Evolutionary conservation across 2,329 filamentous ascomycete genomes (phyloP).

Genomic region (Aspergillus luchuensis): DNA sequence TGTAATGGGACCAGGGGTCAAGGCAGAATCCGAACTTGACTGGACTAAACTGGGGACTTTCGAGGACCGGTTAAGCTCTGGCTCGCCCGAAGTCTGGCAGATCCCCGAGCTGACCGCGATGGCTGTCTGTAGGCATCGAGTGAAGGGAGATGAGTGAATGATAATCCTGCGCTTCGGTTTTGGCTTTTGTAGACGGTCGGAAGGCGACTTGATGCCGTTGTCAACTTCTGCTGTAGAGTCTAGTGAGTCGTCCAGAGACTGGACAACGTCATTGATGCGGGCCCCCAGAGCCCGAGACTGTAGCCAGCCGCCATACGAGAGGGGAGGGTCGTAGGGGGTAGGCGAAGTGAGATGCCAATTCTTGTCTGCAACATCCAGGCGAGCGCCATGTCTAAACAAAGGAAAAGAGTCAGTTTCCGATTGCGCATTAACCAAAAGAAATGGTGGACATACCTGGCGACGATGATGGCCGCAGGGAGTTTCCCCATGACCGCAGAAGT

Average conservation of each 20-base stretch:
- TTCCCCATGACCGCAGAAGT: slow-evolving; percentile 35
- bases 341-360: slow-evolving; percentile 92
- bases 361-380: slow-evolving; percentile 91
- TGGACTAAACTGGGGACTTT: neutral
- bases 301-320: slow-evolving; percentile 92
- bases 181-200: slow-evolving; percentile 13
- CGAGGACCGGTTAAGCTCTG: slow-evolving; percentile 17
- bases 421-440: neutral
- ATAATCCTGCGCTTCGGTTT: slow-evolving; percentile 72
- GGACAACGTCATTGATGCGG: slow-evolving; percentile 75
- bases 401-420: neutral
- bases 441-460: slow-evolving; percentile 40
- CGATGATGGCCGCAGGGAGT: slow-evolving; percentile 45
- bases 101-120: slow-evolving; percentile 85
- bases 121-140: slow-evolving; percentile 90
- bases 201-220: slow-evolving; percentile 7
- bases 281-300: slow-evolving; percentile 80
- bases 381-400: slow-evolving; percentile 80
- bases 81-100: slow-evolving; percentile 46
- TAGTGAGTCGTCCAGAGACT: slow-evolving; percentile 46
- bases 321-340: slow-evolving; percentile 90
- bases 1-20: slow-evolving; percentile 2
- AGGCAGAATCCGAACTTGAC: slow-evolving; percentile 4
- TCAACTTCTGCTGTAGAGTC: slow-evolving; percentile 13
- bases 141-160: slow-evolving; percentile 90